Base-by-base conservation (phyloP, 1,284 basidiomycete genomes). In the Porodaedalea pini region DNA sequence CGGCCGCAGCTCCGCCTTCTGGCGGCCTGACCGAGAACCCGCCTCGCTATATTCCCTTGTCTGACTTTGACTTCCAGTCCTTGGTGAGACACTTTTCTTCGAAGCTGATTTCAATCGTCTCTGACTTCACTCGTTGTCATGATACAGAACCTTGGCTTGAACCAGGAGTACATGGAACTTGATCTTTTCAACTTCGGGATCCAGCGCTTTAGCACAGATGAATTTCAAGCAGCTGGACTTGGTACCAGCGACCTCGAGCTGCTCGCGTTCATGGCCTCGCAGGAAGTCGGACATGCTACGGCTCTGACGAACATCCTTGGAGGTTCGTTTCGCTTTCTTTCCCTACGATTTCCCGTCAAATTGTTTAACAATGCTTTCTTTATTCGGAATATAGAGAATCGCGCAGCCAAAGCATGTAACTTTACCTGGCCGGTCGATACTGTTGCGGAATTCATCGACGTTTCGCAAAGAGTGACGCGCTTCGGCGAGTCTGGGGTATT, bases 101-200 rank as follows among this genome's bases (percentile, higher is more conserved):
- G 45, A 49, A n/a, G n/a, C 19, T 19, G 2, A n/a, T 13, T 31
- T 36, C 17, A 10, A 17, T 10, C 2, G 36, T 4, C 4, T 10
- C 36, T 37, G 11, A 25, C 27, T 7, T 57, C 13, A 17, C n/a
- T 23, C 7, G 39, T 21, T 17, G 19, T 48, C n/a, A 40, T 54
- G 41, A 55, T 36, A 23, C 43, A 77, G 75, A 78, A 77, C 58
- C 69, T 86, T 21, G 83, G 74, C 2, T 68, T 86, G 21, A 79
- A 85, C 65, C 84, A 86, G 69, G 82, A 85, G 68, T 81, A 71
- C 62, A 78, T 84, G 34, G 80, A 84, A 64, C 76, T 84, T 61
- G 83, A 85, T 62, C 69, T 87, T 2, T 86, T 87, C 76, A 76
- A 83, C 64, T 72, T 81, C 61, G 83, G 79, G 25, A 73, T 86